Conservation (phyloP, 305 asterid genomes). For the Euphrasia arctica region DNA sequence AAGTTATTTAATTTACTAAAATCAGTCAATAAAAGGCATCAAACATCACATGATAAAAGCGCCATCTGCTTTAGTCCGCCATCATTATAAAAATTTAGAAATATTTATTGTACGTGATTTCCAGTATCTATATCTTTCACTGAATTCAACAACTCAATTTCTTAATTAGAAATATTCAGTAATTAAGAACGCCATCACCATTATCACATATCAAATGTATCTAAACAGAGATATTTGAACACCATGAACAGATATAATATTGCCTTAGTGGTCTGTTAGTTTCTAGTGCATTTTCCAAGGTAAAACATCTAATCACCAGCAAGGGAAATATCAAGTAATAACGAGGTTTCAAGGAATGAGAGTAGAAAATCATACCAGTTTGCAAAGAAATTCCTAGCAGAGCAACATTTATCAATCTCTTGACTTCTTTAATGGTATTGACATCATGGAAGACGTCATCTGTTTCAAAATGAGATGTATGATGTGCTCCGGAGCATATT, state of each 20-base stretch:
- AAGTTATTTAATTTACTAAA: too few relatives aligned
- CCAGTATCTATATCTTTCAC: too few relatives aligned
- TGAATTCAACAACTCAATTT: too few relatives aligned
- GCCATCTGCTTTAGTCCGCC: too few relatives aligned
- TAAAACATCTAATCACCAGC: constrained; percentile 13
- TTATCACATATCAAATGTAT: constrained; percentile 3
- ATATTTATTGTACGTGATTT: too few relatives aligned
- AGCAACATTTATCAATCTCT: constrained; percentile 51
- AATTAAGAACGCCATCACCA: background rate
- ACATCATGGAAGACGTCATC: constrained; percentile 18
- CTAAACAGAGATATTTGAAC: constrained; percentile 12
- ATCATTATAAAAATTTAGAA: too few relatives aligned
- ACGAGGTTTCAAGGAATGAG: constrained; percentile 18
- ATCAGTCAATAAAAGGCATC: background rate
- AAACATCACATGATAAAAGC: background rate
- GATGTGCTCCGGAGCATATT: constrained; percentile 30
- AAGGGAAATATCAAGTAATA: constrained; percentile 4
- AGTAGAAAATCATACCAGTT: constrained; percentile 48
- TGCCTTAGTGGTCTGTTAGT: constrained; percentile 6
- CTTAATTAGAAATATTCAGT: background rate
- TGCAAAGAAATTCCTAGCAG: constrained; percentile 48
- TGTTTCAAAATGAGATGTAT: constrained; percentile 26
- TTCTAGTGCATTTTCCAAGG: constrained; percentile 7
- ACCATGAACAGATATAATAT: constrained; percentile 18
- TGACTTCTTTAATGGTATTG: constrained; percentile 37